These are phyloP conservation scores for Boletus subcaerulescens DNA, from an alignment of 768 basidiomycete genomes.

Conservation along the genomic window DNA sequence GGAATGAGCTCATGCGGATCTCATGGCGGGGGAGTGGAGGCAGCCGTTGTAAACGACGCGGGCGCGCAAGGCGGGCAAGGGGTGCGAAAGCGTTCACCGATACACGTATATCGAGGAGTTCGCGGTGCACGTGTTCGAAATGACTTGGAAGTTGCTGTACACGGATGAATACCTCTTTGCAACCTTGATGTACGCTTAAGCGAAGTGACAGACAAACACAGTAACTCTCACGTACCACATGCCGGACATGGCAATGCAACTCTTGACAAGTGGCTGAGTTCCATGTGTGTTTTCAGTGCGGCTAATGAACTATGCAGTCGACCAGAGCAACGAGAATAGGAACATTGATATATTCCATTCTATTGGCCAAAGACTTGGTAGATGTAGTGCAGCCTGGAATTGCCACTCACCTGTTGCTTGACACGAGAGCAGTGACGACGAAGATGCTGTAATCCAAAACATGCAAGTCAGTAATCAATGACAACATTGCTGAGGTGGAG, in stretches of 20 bases:
- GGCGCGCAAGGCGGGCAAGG: conserved; percentile 18
- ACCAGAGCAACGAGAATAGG: conserved; percentile 27
- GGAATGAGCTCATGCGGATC: background rate
- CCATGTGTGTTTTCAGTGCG: conserved; percentile 25
- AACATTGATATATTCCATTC: conserved; percentile 29
- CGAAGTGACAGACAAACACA: background rate
- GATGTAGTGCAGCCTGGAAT: background rate
- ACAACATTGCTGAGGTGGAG: background rate
- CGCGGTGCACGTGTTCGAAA: conserved; percentile 20
- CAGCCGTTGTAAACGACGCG: conserved; percentile 15
- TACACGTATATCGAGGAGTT: conserved; percentile 16
- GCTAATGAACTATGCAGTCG: conserved; percentile 18
- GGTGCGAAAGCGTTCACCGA: conserved; percentile 15
- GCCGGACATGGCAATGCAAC: conserved; percentile 26
- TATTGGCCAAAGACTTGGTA: background rate
- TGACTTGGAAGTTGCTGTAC: conserved; percentile 23
- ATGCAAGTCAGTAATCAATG: conserved; percentile 7
- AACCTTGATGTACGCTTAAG: conserved; percentile 20
- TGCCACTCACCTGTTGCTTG: conserved; percentile 9
- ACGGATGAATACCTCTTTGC: conserved; percentile 25
- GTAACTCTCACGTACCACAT: conserved; percentile 15
- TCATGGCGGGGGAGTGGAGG: conserved; percentile 12
- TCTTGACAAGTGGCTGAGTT: conserved; percentile 32
- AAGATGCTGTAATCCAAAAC: conserved; percentile 21
- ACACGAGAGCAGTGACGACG: conserved; percentile 23